These are phyloP conservation scores for Suhomyces choctaworum DNA, from an alignment of 1,139 yeast species.

Conservation along the genomic window DNA sequence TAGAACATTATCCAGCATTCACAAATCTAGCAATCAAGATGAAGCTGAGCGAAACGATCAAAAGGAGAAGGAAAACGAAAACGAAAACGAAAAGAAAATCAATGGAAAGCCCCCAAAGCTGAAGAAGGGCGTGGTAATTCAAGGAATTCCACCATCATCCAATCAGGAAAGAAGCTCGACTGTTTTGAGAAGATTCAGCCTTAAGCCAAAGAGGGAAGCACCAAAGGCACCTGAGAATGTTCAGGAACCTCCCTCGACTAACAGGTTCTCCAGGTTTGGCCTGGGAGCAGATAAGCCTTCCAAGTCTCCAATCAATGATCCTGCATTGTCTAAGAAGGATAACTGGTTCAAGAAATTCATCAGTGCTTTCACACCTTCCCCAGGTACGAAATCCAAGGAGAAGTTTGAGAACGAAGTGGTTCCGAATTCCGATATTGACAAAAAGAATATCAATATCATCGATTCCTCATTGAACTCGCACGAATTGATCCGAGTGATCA, in stretches of 20 bases:
- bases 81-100: slow-evolving; percentile 2
- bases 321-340: slow-evolving; percentile 17
- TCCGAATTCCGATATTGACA: slow-evolving; percentile 3
- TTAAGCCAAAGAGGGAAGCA: slow-evolving; percentile 48
- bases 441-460: slow-evolving; percentile 30
- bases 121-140: background rate
- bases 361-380: slow-evolving; percentile 18
- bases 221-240: slow-evolving; percentile 41
- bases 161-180: slow-evolving; percentile 13
- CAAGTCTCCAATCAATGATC: slow-evolving; percentile 10
- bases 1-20: slow-evolving; percentile 14
- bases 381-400: slow-evolving; percentile 8
- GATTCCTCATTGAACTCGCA: slow-evolving; percentile 34
- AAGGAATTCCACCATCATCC: background rate
- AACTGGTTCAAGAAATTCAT: slow-evolving; percentile 45
- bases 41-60: background rate
- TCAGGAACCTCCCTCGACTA: slow-evolving; percentile 8
- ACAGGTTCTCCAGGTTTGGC: slow-evolving; percentile 30
- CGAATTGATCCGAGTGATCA: slow-evolving; percentile 37
- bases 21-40: slow-evolving; percentile 3
- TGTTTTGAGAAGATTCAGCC: slow-evolving; percentile 32
- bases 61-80: background rate
- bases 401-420: slow-evolving; percentile 2
- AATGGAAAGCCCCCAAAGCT: background rate
- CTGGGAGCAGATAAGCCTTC: slow-evolving; percentile 14